phyloP scores from a whole-genome alignment of 106 monocot species.

The Allium cepa region DNA sequence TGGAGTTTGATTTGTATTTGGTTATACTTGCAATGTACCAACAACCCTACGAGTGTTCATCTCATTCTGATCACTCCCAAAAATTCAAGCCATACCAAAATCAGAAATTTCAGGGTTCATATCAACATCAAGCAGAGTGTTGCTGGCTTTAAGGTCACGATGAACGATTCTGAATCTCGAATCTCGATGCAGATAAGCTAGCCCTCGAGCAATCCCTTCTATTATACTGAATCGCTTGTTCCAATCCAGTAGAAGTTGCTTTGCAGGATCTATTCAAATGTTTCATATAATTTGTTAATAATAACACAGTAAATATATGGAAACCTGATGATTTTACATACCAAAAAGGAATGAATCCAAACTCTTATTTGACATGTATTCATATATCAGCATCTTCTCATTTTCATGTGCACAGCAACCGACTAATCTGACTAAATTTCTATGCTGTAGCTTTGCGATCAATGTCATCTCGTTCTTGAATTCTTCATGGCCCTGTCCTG shows the following conservation, averaged over 20 bases:
- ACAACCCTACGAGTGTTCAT: conserved; percentile 34
- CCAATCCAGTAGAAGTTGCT: conserved; percentile 32
- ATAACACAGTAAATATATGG: too few species aligned
- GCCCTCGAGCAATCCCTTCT: conserved; percentile 53
- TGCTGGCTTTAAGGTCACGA: conserved; percentile 63
- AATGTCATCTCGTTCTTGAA: conserved; percentile 58
- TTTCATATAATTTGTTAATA: background rate
- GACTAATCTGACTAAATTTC: conserved; percentile 48
- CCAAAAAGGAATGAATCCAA: conserved; percentile 55
- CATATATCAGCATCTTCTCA: conserved; percentile 53
- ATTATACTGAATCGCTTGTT: conserved; percentile 33
- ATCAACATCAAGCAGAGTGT: conserved; percentile 37
- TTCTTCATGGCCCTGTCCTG: conserved; percentile 54
- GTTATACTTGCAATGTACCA: conserved; percentile 44
- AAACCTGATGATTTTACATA: background rate
- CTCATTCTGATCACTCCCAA: conserved; percentile 37
- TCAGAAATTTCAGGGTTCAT: conserved; percentile 70
- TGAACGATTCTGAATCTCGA: conserved; percentile 49
- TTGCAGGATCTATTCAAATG: conserved; percentile 25
- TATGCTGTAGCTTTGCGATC: conserved; percentile 58
- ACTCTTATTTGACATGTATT: conserved; percentile 57
- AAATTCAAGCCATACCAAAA: conserved; percentile 63
- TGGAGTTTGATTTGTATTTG: too few species aligned
- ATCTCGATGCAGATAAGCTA: conserved; percentile 52
- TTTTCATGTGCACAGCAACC: conserved; percentile 54